Evolutionary conservation across 352 stramenopile genomes (phyloP), one percentile per base, ranked within the genome.

Genomic region (Lagenidium giganteum): DNA sequence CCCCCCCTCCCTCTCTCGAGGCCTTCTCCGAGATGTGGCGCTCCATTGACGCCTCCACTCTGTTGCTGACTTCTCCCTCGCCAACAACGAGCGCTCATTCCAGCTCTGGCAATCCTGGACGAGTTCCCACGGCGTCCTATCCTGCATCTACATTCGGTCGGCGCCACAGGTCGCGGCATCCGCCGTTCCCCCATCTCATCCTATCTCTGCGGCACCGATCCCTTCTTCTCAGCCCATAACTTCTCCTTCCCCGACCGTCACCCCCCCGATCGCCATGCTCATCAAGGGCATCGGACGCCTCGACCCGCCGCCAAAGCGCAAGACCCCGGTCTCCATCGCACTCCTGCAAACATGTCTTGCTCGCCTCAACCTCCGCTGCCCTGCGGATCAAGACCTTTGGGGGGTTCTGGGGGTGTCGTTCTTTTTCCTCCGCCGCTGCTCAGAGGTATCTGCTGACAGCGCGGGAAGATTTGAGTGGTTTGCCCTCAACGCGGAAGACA

Each of bases 1-100:
- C 42, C 9, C 14, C 5, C 31, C 16, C 4, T 20, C 29, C 20
- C 11, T 48, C 29, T 25, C 34, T 3, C n/a, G n/a, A n/a, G n/a
- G n/a, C n/a, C 31, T 50, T 50, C 42, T 23, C 31, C 8, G 31
- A 41, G 29, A 32, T 33, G n/a, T 45, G 25, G 38, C 38, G 7
- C 4, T 40, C 29, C 9, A 40, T 41, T 40, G 34, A 5, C 9
- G 42, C 2, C 30, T 42, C 30, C 31, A 50, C 13, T 13, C 42
- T 23, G 41, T 48, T 48, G 41, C 41, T 13, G 29, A 40, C 20
- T 50, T 32, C 42, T 42, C 42, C 31, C 34, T 41, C 24, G 21
- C 20, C 42, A 20, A 50, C 16, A 43, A 51, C 34, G 2, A 3
- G 17, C n/a, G n/a, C 3, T 34, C 35, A 7, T 43, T 51, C 43